A percentile compares a stretch with the other conserved stretches of the same genome.
These are phyloP conservation scores for Epichloe aotearoae DNA, from an alignment of 2,329 filamentous ascomycete genomes.

Conservation along the genomic window DNA sequence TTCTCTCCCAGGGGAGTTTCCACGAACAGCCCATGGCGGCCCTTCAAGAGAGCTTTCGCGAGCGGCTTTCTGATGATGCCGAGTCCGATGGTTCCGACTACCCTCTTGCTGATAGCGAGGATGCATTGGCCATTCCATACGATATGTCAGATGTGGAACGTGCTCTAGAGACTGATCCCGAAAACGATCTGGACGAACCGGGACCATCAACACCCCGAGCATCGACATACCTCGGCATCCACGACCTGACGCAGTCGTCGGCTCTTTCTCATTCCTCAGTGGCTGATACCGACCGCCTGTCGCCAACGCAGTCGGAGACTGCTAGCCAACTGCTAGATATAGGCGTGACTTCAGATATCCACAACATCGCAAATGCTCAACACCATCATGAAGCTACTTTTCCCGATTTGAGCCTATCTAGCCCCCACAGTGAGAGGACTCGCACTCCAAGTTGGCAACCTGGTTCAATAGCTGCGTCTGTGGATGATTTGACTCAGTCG, in stretches of 20 bases:
- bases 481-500: slow-evolving; percentile 47
- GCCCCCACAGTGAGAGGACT: not conserved
- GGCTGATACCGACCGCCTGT: slow-evolving; percentile 6
- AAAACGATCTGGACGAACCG: slow-evolving; percentile 22
- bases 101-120: slow-evolving; percentile 36
- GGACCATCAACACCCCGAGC: slow-evolving; percentile 40
- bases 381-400: not conserved
- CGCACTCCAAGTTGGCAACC: not conserved
- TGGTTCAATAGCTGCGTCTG: slow-evolving; percentile 5
- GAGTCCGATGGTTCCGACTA: slow-evolving; percentile 11
- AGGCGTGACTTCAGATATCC: not conserved
- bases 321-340: slow-evolving; percentile 5
- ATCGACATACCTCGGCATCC: slow-evolving; percentile 29
- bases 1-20: slow-evolving; percentile 16
- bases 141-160: slow-evolving; percentile 23
- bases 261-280: slow-evolving; percentile 17
- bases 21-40: slow-evolving; percentile 13
- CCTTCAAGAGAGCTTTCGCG: slow-evolving; percentile 14
- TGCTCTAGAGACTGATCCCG: slow-evolving; percentile 22
- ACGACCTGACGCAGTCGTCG: not conserved
- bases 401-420: not conserved
- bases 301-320: slow-evolving; percentile 4
- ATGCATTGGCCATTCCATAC: slow-evolving; percentile 43
- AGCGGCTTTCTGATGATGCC: slow-evolving; percentile 12
- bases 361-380: not conserved